Evolutionary conservation across 306 rosid genomes (phyloP).

Genomic region (Carpinus viminea): DNA sequence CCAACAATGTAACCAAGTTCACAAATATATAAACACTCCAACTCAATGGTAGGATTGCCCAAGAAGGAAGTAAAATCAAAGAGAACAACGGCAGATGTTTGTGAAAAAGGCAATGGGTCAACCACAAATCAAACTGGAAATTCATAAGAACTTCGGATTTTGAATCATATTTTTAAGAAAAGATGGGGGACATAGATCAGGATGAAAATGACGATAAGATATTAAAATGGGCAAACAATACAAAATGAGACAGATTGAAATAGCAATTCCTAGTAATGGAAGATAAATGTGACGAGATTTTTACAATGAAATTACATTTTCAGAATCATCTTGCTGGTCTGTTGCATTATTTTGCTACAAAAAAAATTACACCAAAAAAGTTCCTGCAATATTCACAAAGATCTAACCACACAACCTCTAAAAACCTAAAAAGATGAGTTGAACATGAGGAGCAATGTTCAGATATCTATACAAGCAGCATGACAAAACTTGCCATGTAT

Average conservation of each 20-base stretch:
- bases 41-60: not conserved
- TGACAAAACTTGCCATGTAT: not conserved
- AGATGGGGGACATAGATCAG: not conserved
- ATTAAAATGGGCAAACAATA: not conserved
- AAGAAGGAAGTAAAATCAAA: not conserved
- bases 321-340: not conserved
- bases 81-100: not conserved
- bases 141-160: not conserved
- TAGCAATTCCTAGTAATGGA: not conserved
- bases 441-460: not conserved
- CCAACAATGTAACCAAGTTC: not conserved
- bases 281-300: not conserved
- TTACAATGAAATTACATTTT: not conserved
- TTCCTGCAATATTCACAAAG: not conserved
- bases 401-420: not conserved
- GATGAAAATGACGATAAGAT: not conserved
- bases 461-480: not conserved
- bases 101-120: not conserved
- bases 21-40: not conserved
- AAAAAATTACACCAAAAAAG: not conserved
- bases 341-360: not conserved
- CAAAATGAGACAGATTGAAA: not conserved
- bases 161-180: not conserved
- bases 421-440: not conserved
- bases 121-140: not conserved